Percentiles rank a stretch among this genome's conserved stretches.
Conservation (phyloP, 306 rosid species). For the Malus sylvestris region DNA sequence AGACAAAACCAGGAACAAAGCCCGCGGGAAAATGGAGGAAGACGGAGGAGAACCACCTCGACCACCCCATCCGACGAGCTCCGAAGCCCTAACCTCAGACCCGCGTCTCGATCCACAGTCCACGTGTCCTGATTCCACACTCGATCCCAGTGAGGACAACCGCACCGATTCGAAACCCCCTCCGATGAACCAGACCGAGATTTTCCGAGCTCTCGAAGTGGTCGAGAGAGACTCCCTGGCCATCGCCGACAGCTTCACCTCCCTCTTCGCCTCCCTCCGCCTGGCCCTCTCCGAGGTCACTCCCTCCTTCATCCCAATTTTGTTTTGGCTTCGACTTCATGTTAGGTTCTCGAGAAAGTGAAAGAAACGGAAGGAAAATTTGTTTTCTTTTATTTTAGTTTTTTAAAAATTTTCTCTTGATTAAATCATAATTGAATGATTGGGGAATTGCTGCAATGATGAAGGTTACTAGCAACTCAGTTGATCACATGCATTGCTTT, state of each 20-base stretch:
- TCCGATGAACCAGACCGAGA: slow-evolving; percentile 31
- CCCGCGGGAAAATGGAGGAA: slow-evolving; percentile 33
- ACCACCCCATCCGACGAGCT: neutral
- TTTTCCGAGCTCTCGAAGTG: slow-evolving; percentile 58
- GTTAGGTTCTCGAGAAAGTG: slow-evolving; percentile 9
- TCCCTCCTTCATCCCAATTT: neutral
- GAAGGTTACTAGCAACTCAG: slow-evolving; percentile 60
- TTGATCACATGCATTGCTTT: slow-evolving; percentile 76
- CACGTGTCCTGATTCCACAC: neutral
- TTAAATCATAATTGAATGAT: neutral
- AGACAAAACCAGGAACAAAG: neutral
- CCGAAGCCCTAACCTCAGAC: slow-evolving; percentile 30
- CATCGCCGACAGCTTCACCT: slow-evolving; percentile 63
- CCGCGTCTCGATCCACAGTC: slow-evolving; percentile 12
- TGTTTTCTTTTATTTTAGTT: neutral
- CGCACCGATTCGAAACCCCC: slow-evolving; percentile 14
- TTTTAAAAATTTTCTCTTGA: neutral
- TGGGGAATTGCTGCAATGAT: neutral
- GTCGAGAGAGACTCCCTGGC: slow-evolving; percentile 77
- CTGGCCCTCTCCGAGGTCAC: slow-evolving; percentile 62
- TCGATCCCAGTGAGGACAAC: slow-evolving; percentile 11
- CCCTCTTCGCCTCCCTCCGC: slow-evolving; percentile 78
- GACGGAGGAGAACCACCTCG: slow-evolving; percentile 5
- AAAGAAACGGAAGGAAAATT: neutral
- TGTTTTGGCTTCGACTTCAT: neutral